phyloP scores from a whole-genome alignment of 768 basidiomycete species.

The Psilocybe azurescens region DNA sequence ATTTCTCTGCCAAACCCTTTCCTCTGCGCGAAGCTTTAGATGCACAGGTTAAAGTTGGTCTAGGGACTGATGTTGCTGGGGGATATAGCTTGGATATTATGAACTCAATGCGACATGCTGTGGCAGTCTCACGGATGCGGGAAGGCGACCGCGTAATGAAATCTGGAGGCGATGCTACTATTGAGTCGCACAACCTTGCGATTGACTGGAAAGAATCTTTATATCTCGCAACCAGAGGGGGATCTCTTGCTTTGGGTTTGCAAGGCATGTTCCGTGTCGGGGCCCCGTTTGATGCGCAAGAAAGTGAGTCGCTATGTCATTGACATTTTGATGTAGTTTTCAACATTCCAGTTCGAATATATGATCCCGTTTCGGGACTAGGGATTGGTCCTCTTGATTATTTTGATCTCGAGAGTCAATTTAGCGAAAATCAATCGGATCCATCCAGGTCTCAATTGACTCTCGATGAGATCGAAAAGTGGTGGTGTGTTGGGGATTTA shows the following conservation, averaged over 20 bases:
- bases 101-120: conserved; percentile 80
- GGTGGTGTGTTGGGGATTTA: conserved; percentile 86
- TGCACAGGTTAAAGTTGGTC: conserved; percentile 68
- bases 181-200: conserved; percentile 36
- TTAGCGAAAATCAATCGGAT: neutral
- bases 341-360: conserved; percentile 46
- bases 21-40: conserved; percentile 73
- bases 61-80: conserved; percentile 88
- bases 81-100: conserved; percentile 85
- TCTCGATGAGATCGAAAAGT: conserved; percentile 76
- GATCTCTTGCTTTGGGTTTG: conserved; percentile 73
- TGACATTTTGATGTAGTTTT: neutral
- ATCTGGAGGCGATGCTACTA: neutral
- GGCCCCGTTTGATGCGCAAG: conserved; percentile 76
- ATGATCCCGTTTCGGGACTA: conserved; percentile 38
- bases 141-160: conserved; percentile 52
- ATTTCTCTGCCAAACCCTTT: conserved; percentile 80
- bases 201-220: conserved; percentile 85
- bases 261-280: conserved; percentile 64
- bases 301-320: conserved; percentile 53
- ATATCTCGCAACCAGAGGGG: conserved; percentile 83
- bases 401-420: conserved; percentile 48
- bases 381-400: conserved; percentile 77
- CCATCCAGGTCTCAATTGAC: conserved; percentile 13
- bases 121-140: conserved; percentile 70